phyloP scores from a whole-genome alignment of 768 basidiomycete genomes.

The Neoboletus brunneissimus region DNA sequence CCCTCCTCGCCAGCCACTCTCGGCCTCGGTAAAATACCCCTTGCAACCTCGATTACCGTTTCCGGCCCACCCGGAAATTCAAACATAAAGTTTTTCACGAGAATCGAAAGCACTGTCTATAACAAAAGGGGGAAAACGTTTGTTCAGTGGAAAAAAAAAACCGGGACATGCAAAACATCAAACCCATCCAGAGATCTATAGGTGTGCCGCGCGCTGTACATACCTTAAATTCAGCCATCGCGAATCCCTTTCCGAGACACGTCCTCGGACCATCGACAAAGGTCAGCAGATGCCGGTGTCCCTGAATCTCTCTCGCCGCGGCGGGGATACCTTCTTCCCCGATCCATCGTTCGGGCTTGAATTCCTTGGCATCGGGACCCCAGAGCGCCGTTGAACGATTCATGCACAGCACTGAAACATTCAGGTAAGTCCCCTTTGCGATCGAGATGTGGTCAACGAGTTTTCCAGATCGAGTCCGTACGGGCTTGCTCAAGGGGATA shows the following conservation, averaged over 20 bases:
- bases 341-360: constrained; percentile 67
- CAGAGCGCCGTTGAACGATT: constrained; percentile 56
- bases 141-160: too few relatives aligned
- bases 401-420: constrained; percentile 42
- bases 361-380: constrained; percentile 58
- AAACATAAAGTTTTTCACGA: too few relatives aligned
- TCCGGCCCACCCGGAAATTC: too few relatives aligned
- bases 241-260: constrained; percentile 12
- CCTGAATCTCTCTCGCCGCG: constrained; percentile 29
- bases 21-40: constrained; percentile 11
- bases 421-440: constrained; percentile 45
- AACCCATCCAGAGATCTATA: too few relatives aligned
- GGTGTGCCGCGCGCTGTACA: not conserved
- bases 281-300: not conserved
- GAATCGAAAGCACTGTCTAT: not conserved
- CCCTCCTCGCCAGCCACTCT: constrained; percentile 27
- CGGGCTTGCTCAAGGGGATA: too few relatives aligned
- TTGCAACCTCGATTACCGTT: too few relatives aligned
- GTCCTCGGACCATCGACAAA: not conserved
- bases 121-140: too few relatives aligned
- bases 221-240: not conserved
- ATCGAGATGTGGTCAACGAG: constrained; percentile 40
- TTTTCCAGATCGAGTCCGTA: too few relatives aligned
- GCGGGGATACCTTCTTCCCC: constrained; percentile 25
- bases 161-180: too few relatives aligned